Conservation (phyloP, 345 rosid species). For the Fremontodendron californicum region DNA sequence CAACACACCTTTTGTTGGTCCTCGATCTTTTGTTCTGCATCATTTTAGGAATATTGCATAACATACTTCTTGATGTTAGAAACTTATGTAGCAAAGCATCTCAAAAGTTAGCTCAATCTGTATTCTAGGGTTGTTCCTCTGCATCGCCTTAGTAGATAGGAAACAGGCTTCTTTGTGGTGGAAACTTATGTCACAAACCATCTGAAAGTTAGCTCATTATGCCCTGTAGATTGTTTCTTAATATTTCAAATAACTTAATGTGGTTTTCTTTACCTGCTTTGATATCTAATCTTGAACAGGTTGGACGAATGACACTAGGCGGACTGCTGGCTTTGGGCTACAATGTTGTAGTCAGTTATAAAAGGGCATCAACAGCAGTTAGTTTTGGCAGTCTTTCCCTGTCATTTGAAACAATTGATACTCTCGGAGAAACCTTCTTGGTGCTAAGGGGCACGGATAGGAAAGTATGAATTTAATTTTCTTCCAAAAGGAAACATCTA, state of each 20-base stretch:
- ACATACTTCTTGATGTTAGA: constrained; percentile 3
- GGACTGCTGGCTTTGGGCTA: constrained; percentile 90
- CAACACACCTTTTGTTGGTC: neutral
- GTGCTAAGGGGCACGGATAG: constrained; percentile 90
- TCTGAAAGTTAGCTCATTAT: neutral
- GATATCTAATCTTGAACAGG: constrained; percentile 49
- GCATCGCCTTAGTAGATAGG: neutral
- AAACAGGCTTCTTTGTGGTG: neutral
- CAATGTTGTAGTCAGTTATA: constrained; percentile 92
- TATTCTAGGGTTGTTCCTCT: neutral
- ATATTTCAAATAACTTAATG: neutral
- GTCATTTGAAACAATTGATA: constrained; percentile 82
- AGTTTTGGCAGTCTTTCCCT: constrained; percentile 59
- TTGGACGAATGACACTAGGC: constrained; percentile 96
- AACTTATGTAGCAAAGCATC: neutral
- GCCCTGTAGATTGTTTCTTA: neutral
- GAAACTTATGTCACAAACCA: neutral
- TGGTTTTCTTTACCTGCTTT: neutral
- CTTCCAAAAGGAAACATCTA: constrained; percentile 1
- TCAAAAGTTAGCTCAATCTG: neutral
- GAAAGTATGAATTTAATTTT: constrained; percentile 59
- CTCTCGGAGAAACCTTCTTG: constrained; percentile 84
- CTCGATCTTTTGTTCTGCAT: neutral
- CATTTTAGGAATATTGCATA: neutral
- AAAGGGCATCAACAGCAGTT: constrained; percentile 79